Conservation (phyloP, 352 stramenopile genomes). For the Blastocystis sp. region DNA sequence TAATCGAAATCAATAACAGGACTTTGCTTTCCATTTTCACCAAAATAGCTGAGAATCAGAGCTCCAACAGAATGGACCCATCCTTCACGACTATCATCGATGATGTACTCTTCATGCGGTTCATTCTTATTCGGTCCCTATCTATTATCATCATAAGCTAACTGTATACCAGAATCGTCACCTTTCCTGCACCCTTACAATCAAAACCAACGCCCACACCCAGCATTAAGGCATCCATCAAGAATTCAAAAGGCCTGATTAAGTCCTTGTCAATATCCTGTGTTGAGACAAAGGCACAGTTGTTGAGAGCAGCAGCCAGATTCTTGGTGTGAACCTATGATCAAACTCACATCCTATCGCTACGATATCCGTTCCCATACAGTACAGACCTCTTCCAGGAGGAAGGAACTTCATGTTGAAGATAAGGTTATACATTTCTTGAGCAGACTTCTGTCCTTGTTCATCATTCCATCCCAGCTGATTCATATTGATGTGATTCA, state of each 20-base stretch:
- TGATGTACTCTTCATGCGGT: slow-evolving; percentile 63
- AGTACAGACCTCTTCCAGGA: slow-evolving; percentile 81
- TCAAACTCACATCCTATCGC: slow-evolving; percentile 64
- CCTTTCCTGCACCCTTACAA: slow-evolving; percentile 75
- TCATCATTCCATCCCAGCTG: slow-evolving; percentile 73
- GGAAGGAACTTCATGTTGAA: slow-evolving; percentile 87
- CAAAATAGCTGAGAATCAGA: slow-evolving; percentile 78
- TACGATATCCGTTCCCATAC: slow-evolving; percentile 83
- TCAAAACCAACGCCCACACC: slow-evolving; percentile 85
- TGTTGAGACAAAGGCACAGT: slow-evolving; percentile 84
- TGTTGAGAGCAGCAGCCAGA: slow-evolving; percentile 82
- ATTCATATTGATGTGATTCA: slow-evolving; percentile 73
- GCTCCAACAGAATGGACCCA: slow-evolving; percentile 78
- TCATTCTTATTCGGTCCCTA: slow-evolving; percentile 15
- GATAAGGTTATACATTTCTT: slow-evolving; percentile 83
- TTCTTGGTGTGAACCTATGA: slow-evolving; percentile 67
- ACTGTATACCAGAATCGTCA: slow-evolving; percentile 65
- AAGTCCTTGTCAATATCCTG: slow-evolving; percentile 71
- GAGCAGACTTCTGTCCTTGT: slow-evolving; percentile 68
- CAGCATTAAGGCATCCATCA: slow-evolving; percentile 88
- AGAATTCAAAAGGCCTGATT: slow-evolving; percentile 80
- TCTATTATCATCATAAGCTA: neutral
- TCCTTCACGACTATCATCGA: slow-evolving; percentile 70
- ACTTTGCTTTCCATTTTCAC: slow-evolving; percentile 63
- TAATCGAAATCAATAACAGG: slow-evolving; percentile 75